Evolutionary conservation across 768 basidiomycete species (phyloP), one percentile per base, ranked within the genome.

Genomic region (Sarcodon aspratus): DNA sequence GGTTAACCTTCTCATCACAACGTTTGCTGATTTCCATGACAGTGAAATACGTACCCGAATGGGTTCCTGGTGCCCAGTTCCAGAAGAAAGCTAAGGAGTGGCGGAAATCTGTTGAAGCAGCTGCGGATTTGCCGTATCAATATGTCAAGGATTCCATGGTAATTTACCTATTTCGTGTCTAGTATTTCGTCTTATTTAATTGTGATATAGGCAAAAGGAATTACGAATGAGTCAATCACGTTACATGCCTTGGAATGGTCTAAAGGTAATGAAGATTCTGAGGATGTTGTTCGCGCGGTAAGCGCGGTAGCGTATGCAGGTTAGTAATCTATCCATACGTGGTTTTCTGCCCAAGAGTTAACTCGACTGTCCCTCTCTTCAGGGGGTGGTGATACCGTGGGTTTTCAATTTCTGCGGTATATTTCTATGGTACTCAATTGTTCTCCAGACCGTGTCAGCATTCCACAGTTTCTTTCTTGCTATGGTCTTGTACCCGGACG

Each of bases 201-300:
- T 21, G 10, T 15, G 21, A n/a, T 10, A 7, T 10, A 40, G 38
- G 38, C 38, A 21, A 40, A 40, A 5, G 5, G 4, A 6, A 5
- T 40, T 10, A 6, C 38, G 7, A 10, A n/a, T 6, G n/a, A 7
- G 10, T 40, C 38, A 21, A 6, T 40, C 38, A 21, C 21, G 5
- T 69, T 68, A 1, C 78, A 74, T 7, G 64, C 85, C 15, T 66
- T 86, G n/a, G n/a, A n/a, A 40, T 21, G n/a, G 10, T 21, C 38
- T n/a, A 21, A 40, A 10, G n/a, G n/a, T 10, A 5, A 10, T 10
- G 49, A 62, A 35, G 62, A 61, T 33, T 46, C 53, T 48, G 38
- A 40, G 10, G 4, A 10, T 5, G 10, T 6, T 50, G 27, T 45
- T 52, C 61, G 61, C 40, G 15, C 42, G 11, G 38, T 10, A 6